A percentile compares a stretch with the other conserved stretches of the same genome.
phyloP scores from a whole-genome alignment of 139 green algal species.

The Tetradesmus lagerheimii region DNA sequence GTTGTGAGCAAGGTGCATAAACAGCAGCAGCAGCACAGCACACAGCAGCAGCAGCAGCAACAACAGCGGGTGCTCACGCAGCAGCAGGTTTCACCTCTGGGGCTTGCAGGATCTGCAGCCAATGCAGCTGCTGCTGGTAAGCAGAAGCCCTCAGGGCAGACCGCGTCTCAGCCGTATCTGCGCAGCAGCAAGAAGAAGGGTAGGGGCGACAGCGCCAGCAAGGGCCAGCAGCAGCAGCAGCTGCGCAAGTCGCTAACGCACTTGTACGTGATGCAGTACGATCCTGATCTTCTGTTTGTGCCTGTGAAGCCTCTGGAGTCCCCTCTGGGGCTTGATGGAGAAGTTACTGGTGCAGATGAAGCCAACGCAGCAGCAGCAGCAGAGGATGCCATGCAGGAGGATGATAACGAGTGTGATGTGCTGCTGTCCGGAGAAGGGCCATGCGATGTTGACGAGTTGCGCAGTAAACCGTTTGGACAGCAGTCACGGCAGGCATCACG shows the following conservation, averaged over 20 bases:
- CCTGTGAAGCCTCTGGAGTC: slow-evolving; percentile 3
- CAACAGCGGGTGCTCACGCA: not conserved
- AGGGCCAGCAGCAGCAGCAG: not conserved
- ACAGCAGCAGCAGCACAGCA: slow-evolving; percentile 4
- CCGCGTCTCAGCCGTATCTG: no score
- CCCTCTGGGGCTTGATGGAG: no score
- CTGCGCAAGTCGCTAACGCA: not conserved
- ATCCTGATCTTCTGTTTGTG: slow-evolving; percentile 37
- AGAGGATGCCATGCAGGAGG: not conserved
- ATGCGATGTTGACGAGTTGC: no score
- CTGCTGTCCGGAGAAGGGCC: not conserved
- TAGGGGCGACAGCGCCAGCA: slow-evolving; percentile 4
- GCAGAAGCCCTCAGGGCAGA: not conserved
- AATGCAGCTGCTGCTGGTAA: not conserved
- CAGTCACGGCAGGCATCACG: not conserved
- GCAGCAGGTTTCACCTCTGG: not conserved
- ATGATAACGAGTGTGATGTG: not conserved
- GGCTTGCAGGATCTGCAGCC: not conserved
- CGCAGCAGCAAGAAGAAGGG: not conserved
- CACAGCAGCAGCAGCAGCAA: slow-evolving; percentile 17
- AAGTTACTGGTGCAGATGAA: not conserved
- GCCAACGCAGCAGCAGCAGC: not conserved
- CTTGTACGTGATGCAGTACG: not conserved
- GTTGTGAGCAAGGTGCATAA: not conserved
- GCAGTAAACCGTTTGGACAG: not conserved